These are phyloP conservation scores for Aspergillus pseudotamarii DNA, from an alignment of 2,329 filamentous ascomycete genomes.

Conservation along the genomic window DNA sequence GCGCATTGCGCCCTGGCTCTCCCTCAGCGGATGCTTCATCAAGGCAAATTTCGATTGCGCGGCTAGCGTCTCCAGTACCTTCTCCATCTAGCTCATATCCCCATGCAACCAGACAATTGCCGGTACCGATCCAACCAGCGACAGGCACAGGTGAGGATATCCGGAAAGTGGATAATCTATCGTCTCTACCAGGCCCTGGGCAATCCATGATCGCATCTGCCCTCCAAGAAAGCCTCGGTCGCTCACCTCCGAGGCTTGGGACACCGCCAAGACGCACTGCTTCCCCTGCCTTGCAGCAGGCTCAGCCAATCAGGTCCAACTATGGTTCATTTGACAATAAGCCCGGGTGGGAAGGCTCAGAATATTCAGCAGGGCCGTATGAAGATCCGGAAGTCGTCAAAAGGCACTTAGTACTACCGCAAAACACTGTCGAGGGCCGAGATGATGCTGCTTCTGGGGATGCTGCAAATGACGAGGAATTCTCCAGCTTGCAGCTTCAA, in stretches of 20 bases:
- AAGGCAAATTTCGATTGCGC: constrained; percentile 57
- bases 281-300: constrained; percentile 59
- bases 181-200: constrained; percentile 73
- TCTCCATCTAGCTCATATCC: constrained; percentile 40
- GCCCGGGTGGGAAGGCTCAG: constrained; percentile 52
- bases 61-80: constrained; percentile 59
- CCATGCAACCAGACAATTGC: constrained; percentile 42
- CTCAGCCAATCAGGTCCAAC: constrained; percentile 64
- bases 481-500: constrained; percentile 89
- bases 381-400: constrained; percentile 92
- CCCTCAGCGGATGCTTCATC: constrained; percentile 46
- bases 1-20: constrained; percentile 38
- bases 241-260: constrained; percentile 41
- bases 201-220: constrained; percentile 87
- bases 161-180: constrained; percentile 59
- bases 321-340: constrained; percentile 85
- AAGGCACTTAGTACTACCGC: constrained; percentile 81
- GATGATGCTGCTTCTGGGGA: constrained; percentile 35
- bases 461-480: constrained; percentile 68
- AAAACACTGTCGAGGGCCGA: constrained; percentile 41
- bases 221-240: constrained; percentile 73
- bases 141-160: constrained; percentile 63
- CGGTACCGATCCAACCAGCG: constrained; percentile 43
- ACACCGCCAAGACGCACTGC: constrained; percentile 56
- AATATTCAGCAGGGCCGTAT: constrained; percentile 60